Base-by-base conservation (phyloP, 352 stramenopile species). In the Hyaloperonospora brassicae region DNA sequence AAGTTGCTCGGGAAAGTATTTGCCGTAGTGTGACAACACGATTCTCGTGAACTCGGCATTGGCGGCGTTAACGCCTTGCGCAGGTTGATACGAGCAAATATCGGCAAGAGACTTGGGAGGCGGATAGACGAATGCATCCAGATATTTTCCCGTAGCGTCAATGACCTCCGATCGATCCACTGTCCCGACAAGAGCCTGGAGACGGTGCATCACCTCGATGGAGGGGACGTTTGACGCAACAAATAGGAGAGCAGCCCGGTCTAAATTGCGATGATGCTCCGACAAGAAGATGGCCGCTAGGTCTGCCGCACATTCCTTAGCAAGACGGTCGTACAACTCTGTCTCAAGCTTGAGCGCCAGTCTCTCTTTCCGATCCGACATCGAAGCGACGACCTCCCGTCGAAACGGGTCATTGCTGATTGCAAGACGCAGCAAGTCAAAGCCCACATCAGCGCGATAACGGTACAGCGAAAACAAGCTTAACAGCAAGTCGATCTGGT, bases 381-480 rank as follows among this genome's bases (percentile, higher is more conserved):
- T 53, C 10, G 53, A 49, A 38, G 34, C 46, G 27, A 42, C 48
- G 31, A 53, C 43, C 14, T 60, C 50, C 1, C 56, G 57, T 51
- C 49, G 47, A 42, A 31, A 46, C 40, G 45, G 24, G 27, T 59
- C 56, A 23, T 77, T 69, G 35, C 21, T 55, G 17, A 62, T 54
- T 14, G 57, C 50, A 47, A 68, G 46, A 30, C 72, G 64, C 8
- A 86, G 57, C 4, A 83, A 27, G 40, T 83, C 73, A 13, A 72
- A 63, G 1, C 80, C 80, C 1, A 93, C 80, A 48, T 93, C 80
- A 22, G 83, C 83, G n/a, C 83, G 79, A 57, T 89, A 93, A 3
- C 83, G 73, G 58, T 93, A 93, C 43, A 91, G 60, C 12, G 83
- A 91, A 51, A 89, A 93, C 14, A 91, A 59, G 51, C 80, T 93